Evolutionary conservation across 2,329 filamentous ascomycete genomes (phyloP), one percentile per base, ranked within the genome.

Genomic region (Xylariaceae sp.): DNA sequence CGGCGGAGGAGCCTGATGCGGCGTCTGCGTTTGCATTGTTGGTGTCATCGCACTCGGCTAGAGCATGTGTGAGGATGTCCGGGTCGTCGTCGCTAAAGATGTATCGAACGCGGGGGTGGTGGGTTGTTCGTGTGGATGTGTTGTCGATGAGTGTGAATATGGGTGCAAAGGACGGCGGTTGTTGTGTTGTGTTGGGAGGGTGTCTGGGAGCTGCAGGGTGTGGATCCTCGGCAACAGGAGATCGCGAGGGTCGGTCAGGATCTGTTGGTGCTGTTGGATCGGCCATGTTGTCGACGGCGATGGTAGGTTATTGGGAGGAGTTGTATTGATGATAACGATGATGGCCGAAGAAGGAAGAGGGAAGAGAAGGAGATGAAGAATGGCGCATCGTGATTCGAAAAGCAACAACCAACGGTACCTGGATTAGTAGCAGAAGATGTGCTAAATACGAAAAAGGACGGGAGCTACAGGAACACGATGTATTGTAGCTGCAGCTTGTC

Each of bases 71-170:
- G 29, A 95, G 73, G 36, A 86, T 72, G 37, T 91, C 86, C 2
- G 83, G 79, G 61, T 96, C 90, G 67, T 97, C 93, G 66, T 97
- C 91, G 56, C 81, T 80, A 71, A 98, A 97, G 60, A 97, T 79
- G 70, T 97, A 97, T 69, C 92, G 89, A 2, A 95, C 82, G 42
- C 80, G 82, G 2, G 92, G 93, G 64, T 97, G 91, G 58, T 88
- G 77, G 50, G 88, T 86, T 37, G 87, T 80, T 57, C 81, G 77
- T 7, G 80, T 83, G n/a, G 80, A 77, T 10, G 77, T 69, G 65
- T 95, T 90, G 61, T 88, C 82, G 53, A 97, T 75, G 34, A 96
- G 74, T 1, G 88, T 86, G 72, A 95, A 96, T 71, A 95, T 85
- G 2, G 89, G 88, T 36, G 82, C 76, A 65, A 95, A 92, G 4